Percentiles rank a stretch among this genome's conserved stretches.
phyloP scores from a whole-genome alignment of 2,329 filamentous ascomycete species.

The Fusarium sp. region DNA sequence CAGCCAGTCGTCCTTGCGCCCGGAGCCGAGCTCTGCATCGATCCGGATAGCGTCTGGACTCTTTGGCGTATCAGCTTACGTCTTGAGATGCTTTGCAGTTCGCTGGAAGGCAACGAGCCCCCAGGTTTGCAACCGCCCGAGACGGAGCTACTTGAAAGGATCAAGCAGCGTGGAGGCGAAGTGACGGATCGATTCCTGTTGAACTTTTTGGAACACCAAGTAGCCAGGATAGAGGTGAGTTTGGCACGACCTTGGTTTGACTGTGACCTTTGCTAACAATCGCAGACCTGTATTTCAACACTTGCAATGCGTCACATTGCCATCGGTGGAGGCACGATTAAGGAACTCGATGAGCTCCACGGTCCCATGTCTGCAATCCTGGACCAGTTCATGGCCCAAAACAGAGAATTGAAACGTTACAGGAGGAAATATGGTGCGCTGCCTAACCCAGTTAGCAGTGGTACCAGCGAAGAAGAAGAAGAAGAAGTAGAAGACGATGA shows the following conservation, averaged over 20 bases:
- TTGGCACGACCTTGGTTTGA: conserved; percentile 71
- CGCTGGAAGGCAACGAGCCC: conserved; percentile 77
- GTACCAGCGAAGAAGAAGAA: conserved; percentile 38
- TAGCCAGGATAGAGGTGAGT: conserved; percentile 92
- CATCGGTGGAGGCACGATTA: conserved; percentile 72
- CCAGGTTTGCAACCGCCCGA: conserved; percentile 80
- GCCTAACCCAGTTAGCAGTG: conserved; percentile 32
- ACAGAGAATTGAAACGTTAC: conserved; percentile 73
- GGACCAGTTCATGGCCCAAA: conserved; percentile 67
- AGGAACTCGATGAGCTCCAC: conserved; percentile 76
- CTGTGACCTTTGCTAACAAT: conserved; percentile 40
- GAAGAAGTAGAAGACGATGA: conserved; percentile 32
- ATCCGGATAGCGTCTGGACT: conserved; percentile 87
- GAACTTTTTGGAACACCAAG: conserved; percentile 93
- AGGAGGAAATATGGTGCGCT: conserved; percentile 65
- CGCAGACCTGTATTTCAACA: conserved; percentile 82
- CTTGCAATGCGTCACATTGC: conserved; percentile 84
- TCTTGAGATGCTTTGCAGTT: conserved; percentile 92
- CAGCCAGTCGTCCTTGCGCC: conserved; percentile 72
- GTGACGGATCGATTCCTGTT: conserved; percentile 89
- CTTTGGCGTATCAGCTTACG: conserved; percentile 90
- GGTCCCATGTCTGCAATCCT: conserved; percentile 82
- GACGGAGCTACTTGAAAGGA: conserved; percentile 80
- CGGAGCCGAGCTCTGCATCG: conserved; percentile 77
- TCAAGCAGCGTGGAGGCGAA: conserved; percentile 78